phyloP scores from a whole-genome alignment of 352 stramenopile species.

The Pythium graminicola region DNA sequence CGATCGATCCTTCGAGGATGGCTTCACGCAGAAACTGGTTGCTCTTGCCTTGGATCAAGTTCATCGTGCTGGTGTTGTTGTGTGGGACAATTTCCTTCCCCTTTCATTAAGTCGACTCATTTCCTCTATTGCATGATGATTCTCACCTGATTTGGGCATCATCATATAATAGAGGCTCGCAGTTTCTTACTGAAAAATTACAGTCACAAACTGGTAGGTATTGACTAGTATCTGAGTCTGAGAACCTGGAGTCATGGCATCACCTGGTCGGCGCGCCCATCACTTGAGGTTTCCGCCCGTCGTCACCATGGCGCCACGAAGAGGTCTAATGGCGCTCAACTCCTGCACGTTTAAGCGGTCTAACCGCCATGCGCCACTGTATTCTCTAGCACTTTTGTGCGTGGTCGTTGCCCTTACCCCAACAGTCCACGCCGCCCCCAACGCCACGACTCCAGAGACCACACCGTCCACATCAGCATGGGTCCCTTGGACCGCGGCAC shows the following conservation, averaged over 20 bases:
- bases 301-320: not conserved
- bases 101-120: constrained; percentile 6
- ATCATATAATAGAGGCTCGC: constrained; percentile 8
- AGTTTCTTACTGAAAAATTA: constrained; percentile 4
- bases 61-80: constrained; percentile 39
- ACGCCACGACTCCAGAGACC: not conserved
- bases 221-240: constrained; percentile 1
- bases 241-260: not conserved
- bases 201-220: not conserved
- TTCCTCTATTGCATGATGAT: not conserved
- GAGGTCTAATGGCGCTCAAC: not conserved
- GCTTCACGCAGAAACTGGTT: constrained; percentile 81
- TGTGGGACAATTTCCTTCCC: not conserved
- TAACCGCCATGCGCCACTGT: not conserved
- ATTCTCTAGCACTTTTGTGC: not conserved
- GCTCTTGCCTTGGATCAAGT: constrained; percentile 80
- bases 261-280: not conserved
- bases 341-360: not conserved
- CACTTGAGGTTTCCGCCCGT: constrained; percentile 1
- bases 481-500: constrained; percentile 8
- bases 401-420: not conserved
- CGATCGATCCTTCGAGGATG: constrained; percentile 74
- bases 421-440: not conserved
- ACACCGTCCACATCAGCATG: constrained; percentile 4
- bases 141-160: constrained; percentile 8